Evolutionary conservation across 2,329 filamentous ascomycete genomes (phyloP).

Genomic region (Botrytis squamosa): DNA sequence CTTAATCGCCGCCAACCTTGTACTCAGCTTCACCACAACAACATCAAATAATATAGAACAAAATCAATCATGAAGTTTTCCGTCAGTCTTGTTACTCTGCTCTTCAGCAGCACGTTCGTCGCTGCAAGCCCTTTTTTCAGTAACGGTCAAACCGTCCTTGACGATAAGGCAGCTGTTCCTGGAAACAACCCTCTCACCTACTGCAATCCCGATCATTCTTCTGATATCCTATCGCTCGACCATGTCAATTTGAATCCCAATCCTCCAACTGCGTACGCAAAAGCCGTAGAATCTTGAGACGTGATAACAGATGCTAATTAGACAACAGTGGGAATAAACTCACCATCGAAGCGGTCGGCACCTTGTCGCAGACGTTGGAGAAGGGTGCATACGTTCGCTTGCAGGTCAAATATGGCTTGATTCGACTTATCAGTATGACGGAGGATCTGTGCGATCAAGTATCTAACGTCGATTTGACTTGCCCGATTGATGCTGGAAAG

Average conservation of each 20-base stretch:
- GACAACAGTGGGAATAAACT: conserved; percentile 69
- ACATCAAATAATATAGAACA: conserved; percentile 10
- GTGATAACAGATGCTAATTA: conserved; percentile 28
- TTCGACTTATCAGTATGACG: conserved; percentile 78
- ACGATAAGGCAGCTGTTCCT: conserved; percentile 45
- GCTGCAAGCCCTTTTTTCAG: conserved; percentile 49
- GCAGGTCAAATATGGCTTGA: conserved; percentile 90
- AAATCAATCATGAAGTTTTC: conserved; percentile 38
- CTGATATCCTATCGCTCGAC: conserved; percentile 73
- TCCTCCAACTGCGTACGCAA: conserved; percentile 77
- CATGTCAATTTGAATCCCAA: conserved; percentile 81
- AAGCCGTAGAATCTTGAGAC: background rate
- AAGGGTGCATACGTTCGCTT: conserved; percentile 79
- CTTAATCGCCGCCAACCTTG: conserved; percentile 14
- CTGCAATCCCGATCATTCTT: conserved; percentile 63
- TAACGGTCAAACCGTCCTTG: conserved; percentile 48
- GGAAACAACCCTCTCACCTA: conserved; percentile 82
- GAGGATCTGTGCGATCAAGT: conserved; percentile 89
- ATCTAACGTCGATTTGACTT: conserved; percentile 81
- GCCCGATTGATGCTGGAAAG: conserved; percentile 79
- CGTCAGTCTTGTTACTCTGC: conserved; percentile 31
- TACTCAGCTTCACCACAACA: conserved; percentile 19
- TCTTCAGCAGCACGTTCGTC: conserved; percentile 35
- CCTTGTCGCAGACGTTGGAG: conserved; percentile 68
- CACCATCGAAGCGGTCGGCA: conserved; percentile 74